These are phyloP conservation scores for Yamadazyma atlantica DNA, from an alignment of 1,139 yeast genomes.

Conservation along the genomic window DNA sequence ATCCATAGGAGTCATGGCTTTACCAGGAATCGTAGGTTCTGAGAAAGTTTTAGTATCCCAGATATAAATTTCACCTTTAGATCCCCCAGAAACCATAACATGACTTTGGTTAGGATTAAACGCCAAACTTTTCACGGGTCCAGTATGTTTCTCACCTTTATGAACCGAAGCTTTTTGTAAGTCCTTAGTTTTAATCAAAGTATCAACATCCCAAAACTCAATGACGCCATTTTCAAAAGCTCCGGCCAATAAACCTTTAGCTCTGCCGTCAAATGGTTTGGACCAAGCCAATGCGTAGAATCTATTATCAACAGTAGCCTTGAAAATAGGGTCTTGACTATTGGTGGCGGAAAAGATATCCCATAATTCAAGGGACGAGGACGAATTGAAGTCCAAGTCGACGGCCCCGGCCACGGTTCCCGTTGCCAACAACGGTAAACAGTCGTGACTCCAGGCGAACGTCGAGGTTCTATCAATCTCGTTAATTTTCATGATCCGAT, in stretches of 20 bases:
- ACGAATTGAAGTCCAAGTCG: constrained; percentile 80
- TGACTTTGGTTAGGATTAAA: constrained; percentile 77
- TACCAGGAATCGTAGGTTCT: constrained; percentile 72
- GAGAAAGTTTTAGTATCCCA: constrained; percentile 78
- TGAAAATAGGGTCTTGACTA: constrained; percentile 44
- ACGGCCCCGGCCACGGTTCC: constrained; percentile 96
- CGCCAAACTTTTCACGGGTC: constrained; percentile 69
- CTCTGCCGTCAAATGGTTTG: constrained; percentile 52
- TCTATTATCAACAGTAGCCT: constrained; percentile 54
- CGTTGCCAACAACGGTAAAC: constrained; percentile 74
- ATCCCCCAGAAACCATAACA: constrained; percentile 83
- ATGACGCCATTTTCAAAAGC: constrained; percentile 84
- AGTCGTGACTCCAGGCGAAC: constrained; percentile 89
- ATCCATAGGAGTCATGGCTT: constrained; percentile 78
- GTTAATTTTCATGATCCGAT: constrained; percentile 84
- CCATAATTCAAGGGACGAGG: constrained; percentile 78
- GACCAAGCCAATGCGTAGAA: constrained; percentile 92
- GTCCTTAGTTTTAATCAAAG: constrained; percentile 38
- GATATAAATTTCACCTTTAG: constrained; percentile 79
- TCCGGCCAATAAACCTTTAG: constrained; percentile 72
- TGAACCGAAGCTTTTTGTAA: constrained; percentile 45
- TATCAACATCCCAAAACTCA: constrained; percentile 70
- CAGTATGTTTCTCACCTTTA: constrained; percentile 60
- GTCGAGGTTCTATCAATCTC: constrained; percentile 87
- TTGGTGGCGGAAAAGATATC: constrained; percentile 53